phyloP scores from a whole-genome alignment of 1,284 basidiomycete genomes.

The Microbotryomycetes sp. region DNA sequence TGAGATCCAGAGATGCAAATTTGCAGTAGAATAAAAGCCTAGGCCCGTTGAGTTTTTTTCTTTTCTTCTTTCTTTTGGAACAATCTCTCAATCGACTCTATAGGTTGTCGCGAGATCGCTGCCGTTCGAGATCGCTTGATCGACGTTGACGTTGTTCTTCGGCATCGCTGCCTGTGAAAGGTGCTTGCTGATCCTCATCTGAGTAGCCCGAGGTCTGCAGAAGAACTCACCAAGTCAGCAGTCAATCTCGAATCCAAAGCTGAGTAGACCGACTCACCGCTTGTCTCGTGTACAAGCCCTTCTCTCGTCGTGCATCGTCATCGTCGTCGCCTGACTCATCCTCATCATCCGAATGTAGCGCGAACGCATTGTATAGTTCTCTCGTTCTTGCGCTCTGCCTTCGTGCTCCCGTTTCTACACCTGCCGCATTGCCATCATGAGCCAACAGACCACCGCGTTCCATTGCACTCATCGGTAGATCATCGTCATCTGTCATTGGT shows the following conservation, averaged over 20 bases:
- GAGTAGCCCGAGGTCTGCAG: neutral
- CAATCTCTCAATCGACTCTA: no score
- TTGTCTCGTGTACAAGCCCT: neutral
- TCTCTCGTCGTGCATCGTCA: neutral
- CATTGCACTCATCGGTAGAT: conserved; percentile 39
- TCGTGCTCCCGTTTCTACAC: neutral
- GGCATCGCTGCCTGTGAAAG: neutral
- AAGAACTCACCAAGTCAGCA: neutral
- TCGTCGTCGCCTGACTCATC: conserved; percentile 30
- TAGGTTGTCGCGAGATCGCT: no score
- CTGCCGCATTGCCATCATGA: conserved; percentile 11
- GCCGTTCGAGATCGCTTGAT: no score
- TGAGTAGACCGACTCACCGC: neutral
- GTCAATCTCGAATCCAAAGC: no score
- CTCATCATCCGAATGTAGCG: conserved; percentile 39
- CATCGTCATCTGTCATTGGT: conserved; percentile 43
- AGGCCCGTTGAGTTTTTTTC: no score
- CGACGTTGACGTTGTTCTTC: no score
- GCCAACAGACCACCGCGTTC: conserved; percentile 30
- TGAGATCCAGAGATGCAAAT: no score
- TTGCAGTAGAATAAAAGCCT: no score
- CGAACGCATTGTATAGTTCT: conserved; percentile 46
- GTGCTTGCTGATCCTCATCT: neutral
- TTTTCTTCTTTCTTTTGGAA: no score
- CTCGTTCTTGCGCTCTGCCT: conserved; percentile 33